These are phyloP conservation scores for Citrus australasica DNA, from an alignment of 345 rosid species.

Conservation along the genomic window DNA sequence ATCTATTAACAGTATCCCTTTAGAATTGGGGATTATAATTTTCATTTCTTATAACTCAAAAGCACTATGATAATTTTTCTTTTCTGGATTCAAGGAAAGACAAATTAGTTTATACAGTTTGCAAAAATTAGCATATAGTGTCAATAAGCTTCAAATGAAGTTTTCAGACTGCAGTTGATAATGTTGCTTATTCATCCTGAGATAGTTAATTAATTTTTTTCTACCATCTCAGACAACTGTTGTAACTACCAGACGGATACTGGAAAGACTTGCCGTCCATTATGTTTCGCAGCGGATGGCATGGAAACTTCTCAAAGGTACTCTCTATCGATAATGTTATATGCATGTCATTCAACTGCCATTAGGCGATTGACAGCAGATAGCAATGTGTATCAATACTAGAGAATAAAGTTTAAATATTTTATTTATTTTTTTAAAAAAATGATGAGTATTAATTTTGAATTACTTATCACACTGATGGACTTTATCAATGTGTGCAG, in stretches of 20 bases:
- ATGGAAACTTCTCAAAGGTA: slow-evolving; percentile 98
- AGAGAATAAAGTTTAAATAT: neutral
- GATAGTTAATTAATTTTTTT: slow-evolving; percentile 11
- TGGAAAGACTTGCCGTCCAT: slow-evolving; percentile 84
- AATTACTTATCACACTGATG: slow-evolving; percentile 3
- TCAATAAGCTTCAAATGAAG: neutral
- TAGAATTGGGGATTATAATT: neutral
- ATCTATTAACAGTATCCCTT: neutral
- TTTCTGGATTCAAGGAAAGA: neutral
- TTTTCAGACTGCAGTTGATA: neutral
- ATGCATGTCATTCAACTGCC: neutral
- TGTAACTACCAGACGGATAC: slow-evolving; percentile 78
- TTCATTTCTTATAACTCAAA: neutral
- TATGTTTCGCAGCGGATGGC: slow-evolving; percentile 86
- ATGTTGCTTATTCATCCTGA: neutral
- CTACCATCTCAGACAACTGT: slow-evolving; percentile 61
- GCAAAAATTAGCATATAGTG: neutral
- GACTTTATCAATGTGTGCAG: slow-evolving; percentile 33
- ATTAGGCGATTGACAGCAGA: neutral
- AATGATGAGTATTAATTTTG: neutral
- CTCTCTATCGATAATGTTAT: slow-evolving; percentile 1
- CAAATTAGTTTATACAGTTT: neutral
- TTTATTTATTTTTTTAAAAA: neutral
- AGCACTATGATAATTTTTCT: neutral
- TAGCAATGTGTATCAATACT: neutral